Base-by-base conservation (phyloP, 495 filamentous ascomycete species). In the Penicillium tannophilum region DNA sequence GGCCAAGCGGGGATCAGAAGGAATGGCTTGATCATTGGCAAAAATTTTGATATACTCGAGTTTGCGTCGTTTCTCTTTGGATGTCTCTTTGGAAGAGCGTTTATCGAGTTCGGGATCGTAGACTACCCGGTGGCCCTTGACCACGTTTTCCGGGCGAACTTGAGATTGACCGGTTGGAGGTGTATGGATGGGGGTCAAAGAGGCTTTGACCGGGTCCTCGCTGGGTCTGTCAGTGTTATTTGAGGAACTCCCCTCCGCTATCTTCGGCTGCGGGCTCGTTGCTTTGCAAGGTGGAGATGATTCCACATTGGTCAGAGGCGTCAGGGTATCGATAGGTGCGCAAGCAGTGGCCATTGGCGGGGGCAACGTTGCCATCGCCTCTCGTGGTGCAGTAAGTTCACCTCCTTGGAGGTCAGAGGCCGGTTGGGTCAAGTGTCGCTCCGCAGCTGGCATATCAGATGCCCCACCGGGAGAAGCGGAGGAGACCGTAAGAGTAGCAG, bases 51-150 rank as follows among this genome's bases (percentile, higher is more conserved):
- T 83, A 65, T 90, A 93, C 72, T 83, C 83, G 43, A 84, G 80
- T 73, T 90, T 89, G 62, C 83, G 88, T 61, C 84, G 86, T 66
- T 86, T 88, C 41, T 90, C 85, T 65, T 82, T 82, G 47, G 76
- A 78, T 43, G 80, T 88, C 41, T 90, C 85, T 65, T 82, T 82
- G 47, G 76, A 78, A 42, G 80, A 70, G 59, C 82, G 84, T 55
- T 76, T 78, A 68, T 90, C 89, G 50, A 84, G 74, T 58, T 87
- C 82, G 36, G 91, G 91, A 74, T 96, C 92, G 76, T 89, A 91
- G 63, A 80, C 82, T 62, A 84, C 81, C 70, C 82, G 90, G 63
- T 78, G 79, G 63, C 90, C 91, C 73, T 84, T 88, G 64, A 86
- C 76, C 62, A 79, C 75, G 58, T 79, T 86, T 59, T 79, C 82